A percentile compares a stretch with the other conserved stretches of the same genome.
phyloP scores from a whole-genome alignment of 2,329 filamentous ascomycete species.

The Huntiella bhutanensis region DNA sequence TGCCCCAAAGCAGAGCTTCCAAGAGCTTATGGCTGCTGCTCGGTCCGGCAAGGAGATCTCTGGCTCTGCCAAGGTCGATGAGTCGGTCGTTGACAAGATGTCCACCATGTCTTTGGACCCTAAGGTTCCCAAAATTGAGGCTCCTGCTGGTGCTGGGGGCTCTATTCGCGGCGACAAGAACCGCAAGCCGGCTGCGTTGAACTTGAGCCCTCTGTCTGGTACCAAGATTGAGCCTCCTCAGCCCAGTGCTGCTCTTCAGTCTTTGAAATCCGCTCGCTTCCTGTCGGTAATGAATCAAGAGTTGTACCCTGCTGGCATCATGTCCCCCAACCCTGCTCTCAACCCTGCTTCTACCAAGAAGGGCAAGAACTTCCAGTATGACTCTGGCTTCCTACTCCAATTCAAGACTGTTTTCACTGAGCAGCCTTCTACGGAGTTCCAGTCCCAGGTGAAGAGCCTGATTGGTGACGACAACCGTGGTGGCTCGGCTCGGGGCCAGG shows the following conservation, averaged over 20 bases:
- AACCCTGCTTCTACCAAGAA: constrained; percentile 67
- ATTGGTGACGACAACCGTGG: constrained; percentile 44
- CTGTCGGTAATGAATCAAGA: constrained; percentile 60
- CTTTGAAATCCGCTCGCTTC: constrained; percentile 80
- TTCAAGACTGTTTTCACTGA: constrained; percentile 94
- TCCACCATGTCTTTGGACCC: constrained; percentile 31
- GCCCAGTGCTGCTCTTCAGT: constrained; percentile 83
- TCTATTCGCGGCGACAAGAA: constrained; percentile 24
- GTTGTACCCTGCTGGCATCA: constrained; percentile 66
- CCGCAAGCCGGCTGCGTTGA: constrained; percentile 69
- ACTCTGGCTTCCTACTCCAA: constrained; percentile 85
- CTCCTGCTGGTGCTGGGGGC: constrained; percentile 22
- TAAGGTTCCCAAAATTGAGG: constrained; percentile 26
- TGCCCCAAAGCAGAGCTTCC: constrained; percentile 31
- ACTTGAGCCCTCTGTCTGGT: constrained; percentile 62
- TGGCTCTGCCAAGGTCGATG: constrained; percentile 11
- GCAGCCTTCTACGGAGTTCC: constrained; percentile 88
- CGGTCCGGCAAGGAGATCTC: constrained; percentile 17
- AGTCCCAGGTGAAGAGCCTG: constrained; percentile 68
- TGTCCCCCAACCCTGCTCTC: constrained; percentile 77
- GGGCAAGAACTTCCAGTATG: constrained; percentile 76
- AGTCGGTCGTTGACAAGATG: constrained; percentile 27
- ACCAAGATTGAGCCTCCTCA: constrained; percentile 80
- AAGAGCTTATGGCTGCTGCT: constrained; percentile 23
- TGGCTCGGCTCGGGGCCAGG: constrained; percentile 36